Conservation (phyloP, 2,329 filamentous ascomycete species). For the Trichophyton mentagrophytes region DNA sequence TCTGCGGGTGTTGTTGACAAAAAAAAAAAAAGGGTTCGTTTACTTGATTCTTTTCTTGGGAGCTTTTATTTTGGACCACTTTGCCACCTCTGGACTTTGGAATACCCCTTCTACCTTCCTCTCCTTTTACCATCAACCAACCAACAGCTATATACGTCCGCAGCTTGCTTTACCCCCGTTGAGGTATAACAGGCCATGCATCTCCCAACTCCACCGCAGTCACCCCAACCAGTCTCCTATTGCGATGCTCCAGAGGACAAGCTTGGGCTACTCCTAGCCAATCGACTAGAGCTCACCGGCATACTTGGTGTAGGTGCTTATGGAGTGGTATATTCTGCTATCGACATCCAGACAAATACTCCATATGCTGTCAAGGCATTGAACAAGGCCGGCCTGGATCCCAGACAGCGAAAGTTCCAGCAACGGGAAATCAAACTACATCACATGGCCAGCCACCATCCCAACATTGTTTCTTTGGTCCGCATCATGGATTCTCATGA, state of each 20-base stretch:
- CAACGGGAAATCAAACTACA: conserved; percentile 86
- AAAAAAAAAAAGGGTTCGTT: background rate
- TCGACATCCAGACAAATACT: conserved; percentile 67
- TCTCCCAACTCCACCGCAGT: conserved; percentile 35
- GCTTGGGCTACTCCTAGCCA: conserved; percentile 70
- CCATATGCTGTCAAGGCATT: conserved; percentile 94
- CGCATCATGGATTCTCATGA: conserved; percentile 86
- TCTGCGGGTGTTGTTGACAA: background rate
- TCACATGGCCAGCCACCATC: conserved; percentile 74
- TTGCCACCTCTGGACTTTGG: background rate
- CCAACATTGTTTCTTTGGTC: conserved; percentile 84
- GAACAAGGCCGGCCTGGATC: conserved; percentile 84
- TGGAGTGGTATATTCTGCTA: conserved; percentile 84
- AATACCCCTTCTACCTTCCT: background rate
- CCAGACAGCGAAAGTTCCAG: conserved; percentile 78
- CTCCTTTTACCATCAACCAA: background rate
- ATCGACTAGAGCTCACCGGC: conserved; percentile 67
- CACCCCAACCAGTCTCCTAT: conserved; percentile 30
- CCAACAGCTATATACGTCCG: background rate
- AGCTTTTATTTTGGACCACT: background rate
- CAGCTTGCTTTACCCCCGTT: background rate
- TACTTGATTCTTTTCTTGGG: background rate
- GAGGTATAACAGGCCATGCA: conserved; percentile 18
- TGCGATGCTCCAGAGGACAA: conserved; percentile 66
- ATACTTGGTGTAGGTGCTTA: conserved; percentile 92